These are phyloP conservation scores for Vittaforma corneae DNA, from an alignment of 371 early-diverging fungal genomes.

Conservation along the genomic window DNA sequence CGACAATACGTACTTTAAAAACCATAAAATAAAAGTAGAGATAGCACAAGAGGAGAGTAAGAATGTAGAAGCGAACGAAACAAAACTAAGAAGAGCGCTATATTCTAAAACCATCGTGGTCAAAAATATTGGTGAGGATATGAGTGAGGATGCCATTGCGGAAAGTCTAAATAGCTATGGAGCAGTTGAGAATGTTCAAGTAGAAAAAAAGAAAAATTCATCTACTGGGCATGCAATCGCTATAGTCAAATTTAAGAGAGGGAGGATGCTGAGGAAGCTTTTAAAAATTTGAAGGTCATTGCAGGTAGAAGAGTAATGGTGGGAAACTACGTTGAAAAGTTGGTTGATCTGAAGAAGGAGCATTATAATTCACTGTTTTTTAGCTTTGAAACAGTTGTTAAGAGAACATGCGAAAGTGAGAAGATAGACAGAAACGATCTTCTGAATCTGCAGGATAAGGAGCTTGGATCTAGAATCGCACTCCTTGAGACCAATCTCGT, in stretches of 20 bases:
- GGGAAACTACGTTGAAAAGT: conserved; percentile 35
- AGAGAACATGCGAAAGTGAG: conserved; percentile 41
- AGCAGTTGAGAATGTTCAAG: conserved; percentile 7
- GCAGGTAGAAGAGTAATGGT: conserved; percentile 40
- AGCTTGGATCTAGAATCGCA: conserved; percentile 52
- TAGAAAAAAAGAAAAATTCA: conserved; percentile 12
- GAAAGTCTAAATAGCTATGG: conserved; percentile 19
- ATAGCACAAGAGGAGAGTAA: neutral
- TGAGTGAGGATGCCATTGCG: neutral
- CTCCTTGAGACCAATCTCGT: conserved; percentile 56
- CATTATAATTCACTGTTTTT: conserved; percentile 57
- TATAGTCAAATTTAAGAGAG: conserved; percentile 39
- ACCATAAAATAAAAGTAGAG: conserved; percentile 42
- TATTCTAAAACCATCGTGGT: conserved; percentile 43
- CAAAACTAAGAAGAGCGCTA: conserved; percentile 34
- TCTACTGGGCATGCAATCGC: conserved; percentile 22
- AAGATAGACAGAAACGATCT: conserved; percentile 40
- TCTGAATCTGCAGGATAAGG: conserved; percentile 51
- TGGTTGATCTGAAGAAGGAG: conserved; percentile 2
- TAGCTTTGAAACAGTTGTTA: conserved; percentile 56
- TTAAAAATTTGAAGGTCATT: conserved; percentile 26
- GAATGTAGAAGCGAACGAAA: conserved; percentile 13
- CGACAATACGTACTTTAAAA: conserved; percentile 22
- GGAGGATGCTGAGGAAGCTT: conserved; percentile 42
- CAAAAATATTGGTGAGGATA: conserved; percentile 25